These are phyloP conservation scores for Venturia pyrina DNA, from an alignment of 2,329 filamentous ascomycete genomes.

Conservation along the genomic window DNA sequence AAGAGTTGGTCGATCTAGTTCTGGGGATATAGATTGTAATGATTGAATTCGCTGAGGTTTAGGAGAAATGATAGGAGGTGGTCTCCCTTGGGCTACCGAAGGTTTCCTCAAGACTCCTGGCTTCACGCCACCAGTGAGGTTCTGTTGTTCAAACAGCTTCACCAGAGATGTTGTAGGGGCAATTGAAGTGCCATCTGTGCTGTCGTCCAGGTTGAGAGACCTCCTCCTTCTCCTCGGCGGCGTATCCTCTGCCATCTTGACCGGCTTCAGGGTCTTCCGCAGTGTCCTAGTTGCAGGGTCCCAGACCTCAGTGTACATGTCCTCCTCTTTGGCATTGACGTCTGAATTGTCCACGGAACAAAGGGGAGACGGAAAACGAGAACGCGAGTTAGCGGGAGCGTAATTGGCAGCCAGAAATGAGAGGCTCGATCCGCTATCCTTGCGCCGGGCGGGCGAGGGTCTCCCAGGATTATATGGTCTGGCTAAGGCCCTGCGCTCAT, in stretches of 20 bases:
- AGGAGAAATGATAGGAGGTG: slow-evolving; percentile 8
- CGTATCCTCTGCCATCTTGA: background rate
- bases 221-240: background rate
- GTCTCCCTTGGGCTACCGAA: slow-evolving; percentile 2
- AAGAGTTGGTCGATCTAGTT: background rate
- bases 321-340: background rate
- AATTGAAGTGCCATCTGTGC: slow-evolving; percentile 49
- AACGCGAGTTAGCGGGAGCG: background rate
- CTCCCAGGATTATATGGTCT: background rate
- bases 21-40: slow-evolving; percentile 7
- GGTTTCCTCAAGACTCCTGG: background rate
- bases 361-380: background rate
- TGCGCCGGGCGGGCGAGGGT: background rate
- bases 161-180: slow-evolving; percentile 55
- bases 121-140: slow-evolving; percentile 11
- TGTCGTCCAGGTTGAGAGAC: slow-evolving; percentile 17
- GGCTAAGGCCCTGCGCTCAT: background rate
- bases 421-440: background rate
- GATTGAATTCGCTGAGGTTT: slow-evolving; percentile 8
- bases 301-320: background rate
- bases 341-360: background rate
- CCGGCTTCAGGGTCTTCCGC: background rate
- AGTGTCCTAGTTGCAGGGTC: slow-evolving; percentile 1
- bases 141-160: slow-evolving; percentile 54
- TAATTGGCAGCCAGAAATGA: background rate